Base-by-base conservation (phyloP, 2,329 filamentous ascomycete species). In the Zasmidium angulare region DNA sequence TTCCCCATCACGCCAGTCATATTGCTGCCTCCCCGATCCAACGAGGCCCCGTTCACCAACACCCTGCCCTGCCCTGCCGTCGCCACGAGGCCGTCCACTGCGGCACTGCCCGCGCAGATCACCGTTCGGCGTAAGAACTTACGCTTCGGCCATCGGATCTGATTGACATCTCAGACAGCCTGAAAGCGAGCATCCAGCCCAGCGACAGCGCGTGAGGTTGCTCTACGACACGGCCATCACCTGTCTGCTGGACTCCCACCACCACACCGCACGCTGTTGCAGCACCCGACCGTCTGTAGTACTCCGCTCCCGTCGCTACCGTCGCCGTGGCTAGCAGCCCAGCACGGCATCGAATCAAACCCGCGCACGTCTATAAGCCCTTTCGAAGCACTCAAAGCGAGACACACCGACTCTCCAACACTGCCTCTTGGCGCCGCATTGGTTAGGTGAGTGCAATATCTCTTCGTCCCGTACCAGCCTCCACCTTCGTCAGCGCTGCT, bases 361-460 rank as follows among this genome's bases (percentile, higher is more conserved):
- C 20, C n/a, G 29, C 46, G 24, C 23, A 24, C 47, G 40, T 54
- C 22, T 61, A 62, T 58, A 58, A 31, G 55, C 17, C 46, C 55
- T 53, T 53, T 49, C 54, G 58, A 36, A 55, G 29, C 54, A 62
- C 57, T 63, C 55, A 61, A 47, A 53, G 61, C 59, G 61, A 60
- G 58, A 66, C 65, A 60, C 60, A 64, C 62, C 62, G 60, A 56
- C 62, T 62, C 29, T 22, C 43, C 56, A 43, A 29, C 47, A 29
- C 48, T 47, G 52, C 36, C 47, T 29, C 51, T 56, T 54, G 56
- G 43, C 56, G 51, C 50, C 50, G 49, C 26, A 52, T 56, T 56
- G 46, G 19, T 50, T 46, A 58, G 53, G 59, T 63, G 59, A 64
- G 60, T 64, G 55, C 54, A 62, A 49, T 60, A 43, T 43, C 36